Base-by-base conservation (phyloP, 2,329 filamentous ascomycete genomes). In the Stachybotrys chlorohalonatus region DNA sequence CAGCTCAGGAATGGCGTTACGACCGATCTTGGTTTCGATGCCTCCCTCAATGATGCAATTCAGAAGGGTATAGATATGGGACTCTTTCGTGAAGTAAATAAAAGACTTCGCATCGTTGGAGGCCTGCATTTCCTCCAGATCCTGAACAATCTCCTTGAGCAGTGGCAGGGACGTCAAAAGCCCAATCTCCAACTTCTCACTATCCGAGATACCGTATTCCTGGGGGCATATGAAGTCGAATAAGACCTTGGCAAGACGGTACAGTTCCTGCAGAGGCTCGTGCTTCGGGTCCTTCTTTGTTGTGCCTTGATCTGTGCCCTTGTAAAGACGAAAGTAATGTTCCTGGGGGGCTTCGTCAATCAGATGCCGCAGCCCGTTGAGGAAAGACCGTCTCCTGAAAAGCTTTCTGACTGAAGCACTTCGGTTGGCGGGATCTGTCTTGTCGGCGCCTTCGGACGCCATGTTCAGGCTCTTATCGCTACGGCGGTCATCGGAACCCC, bases 21-120 rank as follows among this genome's bases (percentile, higher is more conserved):
- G 87, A 63, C 90, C 88, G 66, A 99, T 97, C 75, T 99, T 99
- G 30, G 93, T 96, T 66, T 95, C 89, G 60, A 99, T 89, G 32
- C 94, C 95, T 57, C 95, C 94, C 70, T 99, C 94, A 31, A 99
- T 82, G 62, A 99, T 97, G 69, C 93, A 97, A 70, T 99, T 99
- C 56, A 99, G 82, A 6, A 99, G 81, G 6, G 94, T 99, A 74
- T 99, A 99, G 59, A 99, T 96, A 69, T 99, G 94, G 1, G 90
- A 96, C 72, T 99, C 94, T 71, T 99, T 99, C 59, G 94, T 99
- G 71, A 99, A 99, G 75, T 99, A 99, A 73, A 97, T 90, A 76
- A 97, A 97, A 1, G 88, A 93, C 68, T 96, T 96, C 49, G 92
- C 91, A 61, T 95, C 89, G 53, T 93, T 87, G 0, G 90, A 95